Evolutionary conservation across 179 eudicot genomes (phyloP), one percentile per base, ranked within the genome.

Genomic region (Drosera spatulata): DNA sequence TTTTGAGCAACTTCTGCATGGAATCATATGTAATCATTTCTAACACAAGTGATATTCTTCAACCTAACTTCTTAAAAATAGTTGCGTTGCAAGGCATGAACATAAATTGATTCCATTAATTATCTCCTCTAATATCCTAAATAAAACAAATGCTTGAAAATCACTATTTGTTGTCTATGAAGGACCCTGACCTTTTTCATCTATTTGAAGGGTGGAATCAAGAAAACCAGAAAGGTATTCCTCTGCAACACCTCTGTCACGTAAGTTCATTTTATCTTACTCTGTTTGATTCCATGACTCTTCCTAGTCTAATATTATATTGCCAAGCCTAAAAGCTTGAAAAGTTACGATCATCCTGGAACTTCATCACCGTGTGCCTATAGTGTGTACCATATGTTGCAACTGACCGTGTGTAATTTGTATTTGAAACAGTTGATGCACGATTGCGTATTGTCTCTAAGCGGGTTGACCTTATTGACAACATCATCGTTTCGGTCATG

Each of bases 141-240:
- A 10, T 9, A 10, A 7, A 10, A 10, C n/a, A 50, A 15, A 50
- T 61, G 70, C 60, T 71, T 68, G 73, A 61, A 56, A 67, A 55
- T 71, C 80, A 65, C 61, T 70, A 54, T 73, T 48, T 58, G 14
- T 62, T 65, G 69, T 67, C 74, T 69, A 68, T 84, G 73, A 77
- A 76, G 82, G 74, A 73, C 72, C 74, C 81, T 83, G 71, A 78
- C 81, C 71, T 68, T 71, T 82, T 80, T 85, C 76, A 75, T 86
- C 71, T 84, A 70, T 80, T 81, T 78, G 73, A 71, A 93, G 99
- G 99, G 99, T 79, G 81, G 93, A 84, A 77, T 88, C 99, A 54
- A 85, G 99, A 77, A 86, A 89, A 72, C 93, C 99, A 58, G 99
- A 93, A 78, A 87, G 99, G 63, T 93, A 93, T 77, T 93, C 99